A percentile compares a stretch with the other conserved stretches of the same genome.
These are phyloP conservation scores for Syzygium syzygioides DNA, from an alignment of 441 rosid genomes.

Conservation along the genomic window DNA sequence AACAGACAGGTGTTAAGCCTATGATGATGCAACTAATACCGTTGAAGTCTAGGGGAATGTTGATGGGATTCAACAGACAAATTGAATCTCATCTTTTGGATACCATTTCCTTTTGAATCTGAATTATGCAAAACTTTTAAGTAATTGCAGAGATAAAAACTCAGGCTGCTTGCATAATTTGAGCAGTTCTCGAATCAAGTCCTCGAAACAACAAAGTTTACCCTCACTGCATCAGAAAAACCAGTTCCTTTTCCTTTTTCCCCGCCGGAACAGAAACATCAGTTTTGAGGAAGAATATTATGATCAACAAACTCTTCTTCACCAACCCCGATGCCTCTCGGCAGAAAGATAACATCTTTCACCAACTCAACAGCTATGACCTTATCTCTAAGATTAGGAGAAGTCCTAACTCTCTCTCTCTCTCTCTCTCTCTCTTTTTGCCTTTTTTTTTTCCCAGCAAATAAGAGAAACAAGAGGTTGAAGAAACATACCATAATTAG, in stretches of 20 bases:
- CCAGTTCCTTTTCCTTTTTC: neutral
- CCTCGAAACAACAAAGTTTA: neutral
- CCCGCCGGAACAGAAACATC: neutral
- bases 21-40: neutral
- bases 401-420: neutral
- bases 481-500: constrained; percentile 42
- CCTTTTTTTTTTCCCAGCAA: neutral
- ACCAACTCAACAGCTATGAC: neutral
- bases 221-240: neutral
- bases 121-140: neutral
- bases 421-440: neutral
- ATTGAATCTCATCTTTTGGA: neutral
- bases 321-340: neutral
- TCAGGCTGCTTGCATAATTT: neutral
- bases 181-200: neutral
- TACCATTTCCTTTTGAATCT: neutral
- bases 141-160: neutral
- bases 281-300: neutral
- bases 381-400: neutral
- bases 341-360: neutral
- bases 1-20: neutral
- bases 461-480: neutral
- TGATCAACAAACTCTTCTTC: neutral
- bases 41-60: neutral
- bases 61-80: neutral